These are phyloP conservation scores for Chimonanthus praecox DNA, from an alignment of 164 flowering plant genomes.

Conservation along the genomic window DNA sequence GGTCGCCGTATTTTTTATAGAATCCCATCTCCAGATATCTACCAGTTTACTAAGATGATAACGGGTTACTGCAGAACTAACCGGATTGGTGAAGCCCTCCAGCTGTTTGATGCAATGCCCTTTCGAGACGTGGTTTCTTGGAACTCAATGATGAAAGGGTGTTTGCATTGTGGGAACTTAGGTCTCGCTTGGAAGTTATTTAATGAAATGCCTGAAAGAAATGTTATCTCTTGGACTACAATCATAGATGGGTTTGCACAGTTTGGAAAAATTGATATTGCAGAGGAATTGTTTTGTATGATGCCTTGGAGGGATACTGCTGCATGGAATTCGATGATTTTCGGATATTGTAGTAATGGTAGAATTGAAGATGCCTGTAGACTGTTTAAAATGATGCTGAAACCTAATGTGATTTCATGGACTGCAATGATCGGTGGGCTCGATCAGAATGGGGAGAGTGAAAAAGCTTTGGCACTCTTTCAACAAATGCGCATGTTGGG, in stretches of 20 bases:
- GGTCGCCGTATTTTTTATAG: constrained; percentile 7
- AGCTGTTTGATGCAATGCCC: constrained; percentile 14
- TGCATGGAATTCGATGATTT: constrained; percentile 19
- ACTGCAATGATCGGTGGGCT: constrained; percentile 16
- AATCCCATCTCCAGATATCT: constrained; percentile 9
- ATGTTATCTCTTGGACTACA: constrained; percentile 17
- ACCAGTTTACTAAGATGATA: constrained; percentile 10
- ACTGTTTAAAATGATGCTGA: constrained; percentile 12
- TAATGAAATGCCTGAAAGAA: constrained; percentile 17
- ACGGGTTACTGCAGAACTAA: neutral
- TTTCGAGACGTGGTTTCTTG: constrained; percentile 12
- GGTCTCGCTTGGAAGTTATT: constrained; percentile 11
- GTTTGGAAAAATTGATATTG: constrained; percentile 5
- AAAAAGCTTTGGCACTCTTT: constrained; percentile 13
- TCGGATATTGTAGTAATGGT: constrained; percentile 15
- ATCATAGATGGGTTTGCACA: constrained; percentile 10
- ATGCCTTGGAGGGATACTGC: constrained; percentile 17
- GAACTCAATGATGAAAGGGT: constrained; percentile 17
- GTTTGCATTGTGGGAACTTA: constrained; percentile 10
- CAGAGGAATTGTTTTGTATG: constrained; percentile 9
- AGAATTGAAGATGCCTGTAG: constrained; percentile 13
- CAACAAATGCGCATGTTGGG: constrained; percentile 5
- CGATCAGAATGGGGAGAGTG: constrained; percentile 7
- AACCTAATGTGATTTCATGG: constrained; percentile 16
- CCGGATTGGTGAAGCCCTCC: constrained; percentile 5